Percentiles rank a stretch among this genome's conserved stretches.
phyloP scores from a whole-genome alignment of 495 filamentous ascomycete genomes.

The Neurospora hispaniola region DNA sequence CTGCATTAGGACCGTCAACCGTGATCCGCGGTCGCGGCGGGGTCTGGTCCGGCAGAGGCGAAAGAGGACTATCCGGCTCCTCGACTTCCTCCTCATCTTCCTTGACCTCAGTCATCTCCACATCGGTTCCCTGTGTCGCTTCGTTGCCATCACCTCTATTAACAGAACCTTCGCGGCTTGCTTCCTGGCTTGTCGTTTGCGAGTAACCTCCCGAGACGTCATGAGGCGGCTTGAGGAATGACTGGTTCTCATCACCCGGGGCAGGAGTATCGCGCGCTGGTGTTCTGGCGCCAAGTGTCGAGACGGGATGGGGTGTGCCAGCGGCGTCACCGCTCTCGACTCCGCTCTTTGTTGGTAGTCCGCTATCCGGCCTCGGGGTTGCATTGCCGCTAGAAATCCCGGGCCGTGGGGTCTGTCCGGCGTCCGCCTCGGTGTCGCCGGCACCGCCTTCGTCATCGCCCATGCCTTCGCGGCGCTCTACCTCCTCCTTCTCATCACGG shows the following conservation, averaged over 20 bases:
- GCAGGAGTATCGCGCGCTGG: slow-evolving; percentile 48
- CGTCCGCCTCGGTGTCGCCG: slow-evolving; percentile 30
- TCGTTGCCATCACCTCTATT: slow-evolving; percentile 19
- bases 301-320: slow-evolving; percentile 38
- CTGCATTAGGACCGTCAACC: slow-evolving; percentile 36
- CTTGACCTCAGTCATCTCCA: slow-evolving; percentile 27
- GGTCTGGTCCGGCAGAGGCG: slow-evolving; percentile 28
- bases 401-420: slow-evolving; percentile 31
- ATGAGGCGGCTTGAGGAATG: slow-evolving; percentile 29
- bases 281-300: slow-evolving; percentile 48
- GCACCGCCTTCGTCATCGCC: slow-evolving; percentile 65
- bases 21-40: slow-evolving; percentile 29
- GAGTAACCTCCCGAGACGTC: slow-evolving; percentile 35
- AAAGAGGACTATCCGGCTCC: slow-evolving; percentile 25
- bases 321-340: slow-evolving; percentile 28
- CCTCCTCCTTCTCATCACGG: slow-evolving; percentile 91
- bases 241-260: slow-evolving; percentile 17
- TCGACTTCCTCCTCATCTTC: slow-evolving; percentile 58
- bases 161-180: slow-evolving; percentile 22
- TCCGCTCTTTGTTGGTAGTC: slow-evolving; percentile 23
- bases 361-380: slow-evolving; percentile 31
- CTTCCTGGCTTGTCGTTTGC: slow-evolving; percentile 30
- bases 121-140: slow-evolving; percentile 34
- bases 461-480: slow-evolving; percentile 63
- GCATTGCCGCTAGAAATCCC: slow-evolving; percentile 27